Conservation (phyloP, 495 filamentous ascomycete genomes). For the Talaromyces liani region DNA sequence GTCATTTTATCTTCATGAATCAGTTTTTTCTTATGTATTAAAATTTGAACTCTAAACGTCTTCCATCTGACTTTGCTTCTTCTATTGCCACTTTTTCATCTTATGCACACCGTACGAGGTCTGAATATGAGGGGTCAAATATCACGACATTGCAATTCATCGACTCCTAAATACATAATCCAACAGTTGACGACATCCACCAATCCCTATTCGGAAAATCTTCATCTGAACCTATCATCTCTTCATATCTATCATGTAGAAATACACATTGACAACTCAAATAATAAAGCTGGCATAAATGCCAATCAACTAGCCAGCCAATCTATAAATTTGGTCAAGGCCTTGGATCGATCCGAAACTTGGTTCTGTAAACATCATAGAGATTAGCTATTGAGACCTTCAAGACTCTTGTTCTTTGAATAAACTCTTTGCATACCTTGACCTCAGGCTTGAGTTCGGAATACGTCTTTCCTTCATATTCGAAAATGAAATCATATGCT, state of each 20-base stretch:
- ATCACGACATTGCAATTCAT: background rate
- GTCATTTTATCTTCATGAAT: background rate
- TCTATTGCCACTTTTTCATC: background rate
- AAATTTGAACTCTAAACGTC: background rate
- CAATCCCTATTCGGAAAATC: background rate
- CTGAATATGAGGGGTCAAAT: background rate
- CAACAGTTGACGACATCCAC: background rate
- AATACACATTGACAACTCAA: background rate
- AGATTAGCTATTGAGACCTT: too few relatives aligned
- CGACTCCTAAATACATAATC: background rate
- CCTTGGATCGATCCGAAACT: slow-evolving; percentile 74
- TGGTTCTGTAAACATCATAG: slow-evolving; percentile 47
- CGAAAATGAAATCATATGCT: slow-evolving; percentile 91
- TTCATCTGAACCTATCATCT: background rate
- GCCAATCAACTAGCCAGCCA: slow-evolving; percentile 55
- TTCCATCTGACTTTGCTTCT: background rate
- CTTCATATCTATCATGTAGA: background rate
- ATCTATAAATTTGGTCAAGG: slow-evolving; percentile 64
- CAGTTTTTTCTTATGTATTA: background rate
- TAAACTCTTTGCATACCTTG: slow-evolving; percentile 36
- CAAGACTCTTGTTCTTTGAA: too few relatives aligned
- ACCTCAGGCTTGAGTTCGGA: slow-evolving; percentile 81
- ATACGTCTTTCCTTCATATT: slow-evolving; percentile 81
- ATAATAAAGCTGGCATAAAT: background rate
- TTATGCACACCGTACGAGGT: background rate